Evolutionary conservation across 2,329 filamentous ascomycete species (phyloP), one percentile per base, ranked within the genome.

Genomic region (Sarocladium strictum): DNA sequence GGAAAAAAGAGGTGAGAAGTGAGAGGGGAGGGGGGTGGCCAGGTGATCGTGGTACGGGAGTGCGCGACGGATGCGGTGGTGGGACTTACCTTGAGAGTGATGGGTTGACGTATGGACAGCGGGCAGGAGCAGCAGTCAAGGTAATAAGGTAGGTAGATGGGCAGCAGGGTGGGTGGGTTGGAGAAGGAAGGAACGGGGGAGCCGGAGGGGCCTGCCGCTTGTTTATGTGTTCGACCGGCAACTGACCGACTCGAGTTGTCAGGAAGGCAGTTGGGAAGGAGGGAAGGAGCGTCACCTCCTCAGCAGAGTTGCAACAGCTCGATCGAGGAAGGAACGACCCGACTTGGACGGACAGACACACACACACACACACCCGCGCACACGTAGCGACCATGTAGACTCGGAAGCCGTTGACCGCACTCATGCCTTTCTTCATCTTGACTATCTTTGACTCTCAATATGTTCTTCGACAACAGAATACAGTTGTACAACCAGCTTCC

Each of bases 171-270:
- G 32, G 12, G 33, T 51, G 17, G 38, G 41, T 43, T 45, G 19
- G 52, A 56, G 55, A 49, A 15, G 51, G 32, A 50, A 38, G 38
- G 33, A 58, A 58, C 21, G 51, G 29, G 50, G 50, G 33, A 53
- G 50, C 21, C 29, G 51, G 51, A 53, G 37, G 51, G 51, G 52
- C 37, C 52, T 24, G 23, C 29, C 47, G 47, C 32, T 40, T 53
- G 50, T 53, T 38, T 53, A 53, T 53, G 32, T 53, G 50, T 47
- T 3, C 43, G 43, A 27, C 21, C 24, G 43, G n/a, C n/a, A n/a
- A 21, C 43, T 15, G 43, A 47, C 23, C 3, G 43, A 26, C 43
- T n/a, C 29, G 7, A 6, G 12, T 7, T 7, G 29, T 32, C 6
- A 12, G 12, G 29, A 6, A 32, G 29, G 12, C 29, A 32, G 35